Evolutionary conservation across 2,329 filamentous ascomycete species (phyloP).

Genomic region (Aspergillus sp.): DNA sequence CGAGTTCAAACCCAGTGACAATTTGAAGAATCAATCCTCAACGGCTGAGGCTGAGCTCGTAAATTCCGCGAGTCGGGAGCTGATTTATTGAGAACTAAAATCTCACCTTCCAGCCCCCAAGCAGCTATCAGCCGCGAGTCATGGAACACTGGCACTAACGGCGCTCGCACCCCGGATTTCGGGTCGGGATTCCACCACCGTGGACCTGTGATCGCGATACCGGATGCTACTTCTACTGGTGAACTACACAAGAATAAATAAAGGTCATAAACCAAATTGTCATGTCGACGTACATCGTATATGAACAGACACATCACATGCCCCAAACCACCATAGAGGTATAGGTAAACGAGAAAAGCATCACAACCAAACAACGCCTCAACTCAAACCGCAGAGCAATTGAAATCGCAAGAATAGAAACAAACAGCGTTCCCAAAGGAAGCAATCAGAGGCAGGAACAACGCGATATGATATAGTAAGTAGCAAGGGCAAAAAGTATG

Average conservation of each 20-base stretch:
- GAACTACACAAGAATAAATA: constrained; percentile 30
- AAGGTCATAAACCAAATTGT: constrained; percentile 22
- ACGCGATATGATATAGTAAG: constrained; percentile 8
- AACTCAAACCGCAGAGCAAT: constrained; percentile 19
- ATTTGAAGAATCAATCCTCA: no score
- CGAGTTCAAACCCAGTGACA: no score
- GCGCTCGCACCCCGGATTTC: no score
- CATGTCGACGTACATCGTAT: constrained; percentile 26
- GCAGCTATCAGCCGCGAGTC: no score
- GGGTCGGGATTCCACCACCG: no score
- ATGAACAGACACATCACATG: constrained; percentile 19
- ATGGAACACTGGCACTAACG: no score
- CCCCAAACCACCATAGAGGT: neutral
- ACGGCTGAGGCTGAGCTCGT: no score
- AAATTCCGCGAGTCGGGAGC: no score
- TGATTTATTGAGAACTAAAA: no score
- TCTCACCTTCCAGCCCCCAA: no score
- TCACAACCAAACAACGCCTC: neutral
- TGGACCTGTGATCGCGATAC: no score
- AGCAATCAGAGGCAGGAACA: constrained; percentile 14
- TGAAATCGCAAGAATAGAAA: constrained; percentile 5
- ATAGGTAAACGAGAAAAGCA: neutral
- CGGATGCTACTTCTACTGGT: no score
- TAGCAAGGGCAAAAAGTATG: constrained; percentile 16
- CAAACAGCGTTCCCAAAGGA: constrained; percentile 5